These are phyloP conservation scores for Kluyveromyces lactis DNA, from an alignment of 805 yeast species.

Conservation along the genomic window DNA sequence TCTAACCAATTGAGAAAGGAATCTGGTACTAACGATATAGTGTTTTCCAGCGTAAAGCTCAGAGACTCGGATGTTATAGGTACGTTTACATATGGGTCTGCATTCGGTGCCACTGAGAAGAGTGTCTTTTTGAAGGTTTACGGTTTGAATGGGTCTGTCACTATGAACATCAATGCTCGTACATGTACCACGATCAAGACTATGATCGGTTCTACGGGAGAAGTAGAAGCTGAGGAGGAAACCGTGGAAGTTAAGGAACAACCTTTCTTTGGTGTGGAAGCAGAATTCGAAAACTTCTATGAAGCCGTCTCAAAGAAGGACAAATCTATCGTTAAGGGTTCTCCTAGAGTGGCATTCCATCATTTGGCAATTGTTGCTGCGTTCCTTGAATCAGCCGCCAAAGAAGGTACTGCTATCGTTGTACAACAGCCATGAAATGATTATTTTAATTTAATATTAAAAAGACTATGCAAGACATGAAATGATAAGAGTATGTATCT, in stretches of 20 bases:
- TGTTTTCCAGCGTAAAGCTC: slow-evolving; percentile 60
- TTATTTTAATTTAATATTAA: no score
- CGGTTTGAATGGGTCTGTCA: slow-evolving; percentile 73
- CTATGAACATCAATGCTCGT: slow-evolving; percentile 51
- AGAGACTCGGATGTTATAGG: slow-evolving; percentile 61
- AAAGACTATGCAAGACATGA: no score
- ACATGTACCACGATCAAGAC: slow-evolving; percentile 31
- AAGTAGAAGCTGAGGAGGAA: slow-evolving; percentile 19
- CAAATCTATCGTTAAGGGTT: slow-evolving; percentile 44
- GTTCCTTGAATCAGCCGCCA: slow-evolving; percentile 58
- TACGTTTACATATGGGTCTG: slow-evolving; percentile 79
- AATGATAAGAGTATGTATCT: no score
- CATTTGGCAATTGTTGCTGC: slow-evolving; percentile 90
- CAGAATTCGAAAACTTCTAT: slow-evolving; percentile 47
- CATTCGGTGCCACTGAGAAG: slow-evolving; percentile 76
- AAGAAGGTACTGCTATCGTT: slow-evolving; percentile 42
- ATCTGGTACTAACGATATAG: slow-evolving; percentile 77
- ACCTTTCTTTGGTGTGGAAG: slow-evolving; percentile 45
- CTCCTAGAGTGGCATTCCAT: slow-evolving; percentile 82
- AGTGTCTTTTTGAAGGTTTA: slow-evolving; percentile 57
- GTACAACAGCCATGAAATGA: slow-evolving; percentile 33
- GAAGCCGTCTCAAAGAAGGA: slow-evolving; percentile 58
- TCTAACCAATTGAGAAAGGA: slow-evolving; percentile 69
- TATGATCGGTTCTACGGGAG: slow-evolving; percentile 22
- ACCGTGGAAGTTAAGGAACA: slow-evolving; percentile 34